Conservation (phyloP, 2,329 filamentous ascomycete genomes). For the Pseudonectria buxi region DNA sequence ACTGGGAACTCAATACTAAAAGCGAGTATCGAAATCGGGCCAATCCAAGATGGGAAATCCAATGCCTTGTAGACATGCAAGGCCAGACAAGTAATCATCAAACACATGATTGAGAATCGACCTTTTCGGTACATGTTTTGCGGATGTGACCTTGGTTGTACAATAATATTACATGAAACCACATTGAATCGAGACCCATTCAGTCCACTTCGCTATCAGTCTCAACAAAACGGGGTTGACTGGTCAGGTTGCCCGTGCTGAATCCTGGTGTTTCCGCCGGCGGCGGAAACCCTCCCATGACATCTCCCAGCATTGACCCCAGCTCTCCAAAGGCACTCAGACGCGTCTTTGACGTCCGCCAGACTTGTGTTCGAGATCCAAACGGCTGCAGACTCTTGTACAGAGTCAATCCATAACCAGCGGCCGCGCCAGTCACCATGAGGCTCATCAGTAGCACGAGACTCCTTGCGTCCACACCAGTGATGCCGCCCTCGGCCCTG, state of each 20-base stretch:
- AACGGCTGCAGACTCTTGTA: conserved; percentile 39
- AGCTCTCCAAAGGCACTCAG: conserved; percentile 41
- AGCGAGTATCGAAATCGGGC: too few relatives aligned
- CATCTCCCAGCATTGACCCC: conserved; percentile 37
- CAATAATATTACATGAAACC: conserved; percentile 13
- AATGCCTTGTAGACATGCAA: too few relatives aligned
- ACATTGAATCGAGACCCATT: background rate
- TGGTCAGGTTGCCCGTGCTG: conserved; percentile 2
- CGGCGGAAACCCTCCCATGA: conserved; percentile 22
- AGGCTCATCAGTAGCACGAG: conserved; percentile 27
- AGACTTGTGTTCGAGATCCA: conserved; percentile 38
- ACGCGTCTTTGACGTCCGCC: conserved; percentile 27
- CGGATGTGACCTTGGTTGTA: conserved; percentile 5
- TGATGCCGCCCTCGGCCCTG: conserved; percentile 26
- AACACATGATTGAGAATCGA: too few relatives aligned
- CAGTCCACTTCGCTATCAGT: conserved; percentile 31
- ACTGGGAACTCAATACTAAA: too few relatives aligned
- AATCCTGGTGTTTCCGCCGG: conserved; percentile 8
- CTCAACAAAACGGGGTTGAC: conserved; percentile 26
- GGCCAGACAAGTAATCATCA: too few relatives aligned
- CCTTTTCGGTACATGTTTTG: too few relatives aligned
- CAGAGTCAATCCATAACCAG: conserved; percentile 33
- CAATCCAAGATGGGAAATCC: too few relatives aligned
- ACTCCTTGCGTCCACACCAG: conserved; percentile 27
- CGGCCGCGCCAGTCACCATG: conserved; percentile 30